These are phyloP conservation scores for Mycena vulgaris DNA, from an alignment of 768 basidiomycete species.

Conservation along the genomic window DNA sequence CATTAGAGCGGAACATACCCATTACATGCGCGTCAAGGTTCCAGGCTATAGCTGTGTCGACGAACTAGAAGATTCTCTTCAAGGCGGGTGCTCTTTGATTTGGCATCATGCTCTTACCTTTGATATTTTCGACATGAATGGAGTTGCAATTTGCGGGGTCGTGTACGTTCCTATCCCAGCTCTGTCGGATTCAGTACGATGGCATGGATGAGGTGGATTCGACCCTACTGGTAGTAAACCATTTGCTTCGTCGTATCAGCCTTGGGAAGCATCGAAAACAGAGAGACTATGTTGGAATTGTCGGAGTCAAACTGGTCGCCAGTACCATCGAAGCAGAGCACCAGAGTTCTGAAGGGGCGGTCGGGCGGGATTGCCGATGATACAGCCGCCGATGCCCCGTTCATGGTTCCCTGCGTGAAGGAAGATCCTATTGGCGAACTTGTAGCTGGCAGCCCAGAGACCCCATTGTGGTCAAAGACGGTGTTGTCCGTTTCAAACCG, in stretches of 20 bases:
- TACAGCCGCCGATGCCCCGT: neutral
- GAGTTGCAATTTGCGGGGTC: constrained; percentile 65
- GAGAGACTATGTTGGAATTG: constrained; percentile 59
- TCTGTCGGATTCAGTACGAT: constrained; percentile 42
- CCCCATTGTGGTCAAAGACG: constrained; percentile 11
- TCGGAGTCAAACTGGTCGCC: constrained; percentile 51
- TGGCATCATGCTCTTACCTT: constrained; percentile 37
- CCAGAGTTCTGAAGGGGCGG: constrained; percentile 38
- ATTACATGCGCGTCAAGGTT: constrained; percentile 70
- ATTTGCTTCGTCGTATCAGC: constrained; percentile 53
- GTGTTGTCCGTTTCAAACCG: constrained; percentile 29
- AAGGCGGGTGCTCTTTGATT: neutral
- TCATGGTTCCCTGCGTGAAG: constrained; percentile 4
- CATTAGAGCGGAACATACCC: constrained; percentile 52
- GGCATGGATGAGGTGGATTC: neutral
- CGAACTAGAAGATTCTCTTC: constrained; percentile 14
- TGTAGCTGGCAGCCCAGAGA: constrained; percentile 16
- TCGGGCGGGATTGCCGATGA: constrained; percentile 34
- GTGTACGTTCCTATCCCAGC: constrained; percentile 77
- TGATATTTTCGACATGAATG: constrained; percentile 54
- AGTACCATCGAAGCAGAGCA: constrained; percentile 62
- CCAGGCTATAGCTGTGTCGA: constrained; percentile 59
- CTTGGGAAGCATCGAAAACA: constrained; percentile 57
- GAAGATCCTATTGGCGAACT: constrained; percentile 19
- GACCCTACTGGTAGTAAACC: constrained; percentile 57